Evolutionary conservation across 495 filamentous ascomycete species (phyloP), one percentile per base, ranked within the genome.

Genomic region (Penicillium coprophilum): DNA sequence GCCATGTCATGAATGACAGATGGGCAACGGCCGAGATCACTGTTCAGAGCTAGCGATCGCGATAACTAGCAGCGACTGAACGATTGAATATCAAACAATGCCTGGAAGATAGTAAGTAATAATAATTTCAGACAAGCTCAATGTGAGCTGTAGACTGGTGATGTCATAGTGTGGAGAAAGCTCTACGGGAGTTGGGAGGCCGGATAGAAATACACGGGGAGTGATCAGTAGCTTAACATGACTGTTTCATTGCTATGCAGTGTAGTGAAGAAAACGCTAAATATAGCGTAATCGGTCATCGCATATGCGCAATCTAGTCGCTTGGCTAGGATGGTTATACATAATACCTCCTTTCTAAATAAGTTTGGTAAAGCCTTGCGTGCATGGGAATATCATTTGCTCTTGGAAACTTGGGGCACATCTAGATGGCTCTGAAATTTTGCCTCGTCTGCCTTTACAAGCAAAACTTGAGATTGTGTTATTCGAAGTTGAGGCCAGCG

Each of bases 81-180:
- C 7, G 15, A n/a, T n/a, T 1, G 17, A 13, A 24, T 45, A 21
- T 2, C 7, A 27, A 10, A 23, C 3, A 6, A 23, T 21, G 20
- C 12, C 40, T 13, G 11, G 6, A 6, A 13, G 40, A 23, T 0
- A 23, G 11, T 12, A 12, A 6, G 6, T 9, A 11, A 23, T 43
- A 2, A 23, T 23, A 20, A 20, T 3, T 17, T 9, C 4, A n/a
- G 34, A 11, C 19, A 38, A 49, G 10, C 32, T 34, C 20, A 20
- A 45, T 15, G 23, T 34, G 6, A 6, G 31, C 12, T 15, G 19
- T 27, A 46, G 13, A 28, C 21, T 20, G 15, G 6, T 38, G 17
- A 41, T 32, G 54, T 56, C 54, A 56, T 24, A 39, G 28, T 49
- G 53, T 4, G 53, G 46, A 36, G 45, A 30, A n/a, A 36, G 32